phyloP scores from a whole-genome alignment of 2,329 filamentous ascomycete species.

The Aspergillus sp. region DNA sequence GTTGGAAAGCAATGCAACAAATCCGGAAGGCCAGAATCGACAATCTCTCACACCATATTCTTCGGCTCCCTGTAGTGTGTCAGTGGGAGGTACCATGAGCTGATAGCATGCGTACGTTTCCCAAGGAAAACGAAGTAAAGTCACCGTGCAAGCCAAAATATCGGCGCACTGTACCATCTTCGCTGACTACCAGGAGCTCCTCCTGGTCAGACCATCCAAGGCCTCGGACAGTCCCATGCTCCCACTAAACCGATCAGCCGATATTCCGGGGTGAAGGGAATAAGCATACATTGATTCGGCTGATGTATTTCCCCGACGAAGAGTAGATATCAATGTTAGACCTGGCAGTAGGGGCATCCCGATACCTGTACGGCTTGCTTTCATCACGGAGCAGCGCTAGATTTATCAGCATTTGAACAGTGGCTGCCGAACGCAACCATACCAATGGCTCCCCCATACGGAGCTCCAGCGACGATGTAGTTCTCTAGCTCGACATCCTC shows the following conservation, averaged over 20 bases:
- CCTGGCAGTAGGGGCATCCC: slow-evolving; percentile 61
- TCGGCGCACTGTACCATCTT: slow-evolving; percentile 82
- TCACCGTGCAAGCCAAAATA: slow-evolving; percentile 89
- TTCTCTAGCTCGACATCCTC: slow-evolving; percentile 90
- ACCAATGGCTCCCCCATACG: slow-evolving; percentile 91
- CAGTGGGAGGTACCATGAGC: no score
- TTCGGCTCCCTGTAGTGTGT: slow-evolving; percentile 63
- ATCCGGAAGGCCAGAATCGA: slow-evolving; percentile 83
- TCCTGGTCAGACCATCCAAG: slow-evolving; percentile 97
- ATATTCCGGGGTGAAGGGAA: not conserved
- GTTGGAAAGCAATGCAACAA: slow-evolving; percentile 83
- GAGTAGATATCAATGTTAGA: slow-evolving; percentile 91
- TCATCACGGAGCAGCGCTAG: slow-evolving; percentile 83
- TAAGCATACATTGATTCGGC: slow-evolving; percentile 55
- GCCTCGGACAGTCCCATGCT: slow-evolving; percentile 76
- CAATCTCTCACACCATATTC: slow-evolving; percentile 81
- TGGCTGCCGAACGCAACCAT: slow-evolving; percentile 24
- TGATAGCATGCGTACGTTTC: slow-evolving; percentile 59
- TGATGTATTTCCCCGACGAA: slow-evolving; percentile 79
- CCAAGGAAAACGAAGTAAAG: slow-evolving; percentile 88
- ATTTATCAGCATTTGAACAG: not conserved
- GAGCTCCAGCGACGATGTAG: slow-evolving; percentile 82
- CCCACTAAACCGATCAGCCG: slow-evolving; percentile 51
- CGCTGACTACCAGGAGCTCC: slow-evolving; percentile 75
- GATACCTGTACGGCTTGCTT: slow-evolving; percentile 69